Percentiles rank a stretch among this genome's conserved stretches.
These are phyloP conservation scores for Saturnispora galanensis DNA, from an alignment of 805 yeast genomes.

Conservation along the genomic window DNA sequence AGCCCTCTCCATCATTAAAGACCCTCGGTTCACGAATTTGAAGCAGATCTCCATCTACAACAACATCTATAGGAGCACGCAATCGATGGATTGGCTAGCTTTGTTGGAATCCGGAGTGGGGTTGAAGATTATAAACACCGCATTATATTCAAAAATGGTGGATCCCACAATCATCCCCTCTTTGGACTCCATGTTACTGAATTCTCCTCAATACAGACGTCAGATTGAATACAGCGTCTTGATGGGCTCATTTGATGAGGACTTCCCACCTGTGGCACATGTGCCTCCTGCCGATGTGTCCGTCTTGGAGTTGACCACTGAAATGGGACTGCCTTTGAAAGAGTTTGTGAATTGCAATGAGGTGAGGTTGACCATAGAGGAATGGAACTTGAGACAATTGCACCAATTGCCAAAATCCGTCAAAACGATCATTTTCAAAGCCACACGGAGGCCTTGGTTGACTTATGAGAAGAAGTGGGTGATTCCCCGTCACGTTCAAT, in stretches of 20 bases:
- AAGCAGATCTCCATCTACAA: conserved; percentile 1
- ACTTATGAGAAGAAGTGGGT: background rate
- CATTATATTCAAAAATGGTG: conserved; percentile 2
- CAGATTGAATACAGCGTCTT: conserved; percentile 1
- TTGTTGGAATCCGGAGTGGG: background rate
- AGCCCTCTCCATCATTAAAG: background rate
- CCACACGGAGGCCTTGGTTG: background rate
- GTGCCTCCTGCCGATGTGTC: background rate
- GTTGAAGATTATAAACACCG: conserved; percentile 1
- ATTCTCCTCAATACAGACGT: background rate
- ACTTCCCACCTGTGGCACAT: background rate
- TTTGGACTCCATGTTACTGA: background rate
- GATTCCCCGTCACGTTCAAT: background rate
- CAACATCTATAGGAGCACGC: conserved; percentile 1
- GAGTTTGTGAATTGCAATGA: conserved; percentile 1
- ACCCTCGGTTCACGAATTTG: conserved; percentile 1
- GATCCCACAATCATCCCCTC: conserved; percentile 4
- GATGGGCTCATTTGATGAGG: conserved; percentile 2
- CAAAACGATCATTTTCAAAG: conserved; percentile 3
- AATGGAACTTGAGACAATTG: background rate
- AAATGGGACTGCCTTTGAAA: background rate
- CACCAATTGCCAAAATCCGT: background rate
- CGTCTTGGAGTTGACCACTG: background rate
- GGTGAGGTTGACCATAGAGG: background rate
- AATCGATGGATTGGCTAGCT: background rate